Evolutionary conservation across 345 rosid genomes (phyloP).

Genomic region (Physaria fendleri): DNA sequence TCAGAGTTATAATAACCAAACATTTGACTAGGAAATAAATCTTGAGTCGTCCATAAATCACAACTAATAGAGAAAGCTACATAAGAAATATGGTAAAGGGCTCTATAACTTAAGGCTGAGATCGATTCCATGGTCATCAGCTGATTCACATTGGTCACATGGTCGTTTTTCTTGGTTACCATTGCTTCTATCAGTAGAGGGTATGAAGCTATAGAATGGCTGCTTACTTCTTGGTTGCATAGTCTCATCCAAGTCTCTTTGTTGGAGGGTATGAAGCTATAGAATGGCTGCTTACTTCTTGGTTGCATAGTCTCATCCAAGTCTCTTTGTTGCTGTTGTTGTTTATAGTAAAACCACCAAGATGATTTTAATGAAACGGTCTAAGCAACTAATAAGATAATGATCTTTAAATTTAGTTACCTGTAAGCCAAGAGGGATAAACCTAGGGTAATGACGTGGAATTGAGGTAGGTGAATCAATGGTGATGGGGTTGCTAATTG

Average conservation of each 20-base stretch:
- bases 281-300: conserved; percentile 8
- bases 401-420: not conserved
- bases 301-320: conserved; percentile 5
- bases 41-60: not conserved
- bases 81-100: no score
- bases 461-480: conserved; percentile 14
- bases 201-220: conserved; percentile 14
- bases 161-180: not conserved
- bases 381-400: no score
- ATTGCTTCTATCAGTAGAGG: conserved; percentile 2
- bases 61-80: conserved; percentile 1
- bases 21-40: not conserved
- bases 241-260: conserved; percentile 1
- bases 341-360: conserved; percentile 17
- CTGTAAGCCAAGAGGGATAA: conserved; percentile 16
- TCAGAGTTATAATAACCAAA: not conserved
- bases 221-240: not conserved
- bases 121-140: conserved; percentile 15
- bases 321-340: not conserved
- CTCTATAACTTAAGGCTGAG: conserved; percentile 24
- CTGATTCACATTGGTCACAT: conserved; percentile 1
- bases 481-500: conserved; percentile 17
- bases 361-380: conserved; percentile 1
- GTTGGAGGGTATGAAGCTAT: conserved; percentile 10
- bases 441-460: conserved; percentile 8